A percentile compares a stretch with the other conserved stretches of the same genome.
Conservation (phyloP, 2,329 filamentous ascomycete genomes). For the Alternaria alternata region DNA sequence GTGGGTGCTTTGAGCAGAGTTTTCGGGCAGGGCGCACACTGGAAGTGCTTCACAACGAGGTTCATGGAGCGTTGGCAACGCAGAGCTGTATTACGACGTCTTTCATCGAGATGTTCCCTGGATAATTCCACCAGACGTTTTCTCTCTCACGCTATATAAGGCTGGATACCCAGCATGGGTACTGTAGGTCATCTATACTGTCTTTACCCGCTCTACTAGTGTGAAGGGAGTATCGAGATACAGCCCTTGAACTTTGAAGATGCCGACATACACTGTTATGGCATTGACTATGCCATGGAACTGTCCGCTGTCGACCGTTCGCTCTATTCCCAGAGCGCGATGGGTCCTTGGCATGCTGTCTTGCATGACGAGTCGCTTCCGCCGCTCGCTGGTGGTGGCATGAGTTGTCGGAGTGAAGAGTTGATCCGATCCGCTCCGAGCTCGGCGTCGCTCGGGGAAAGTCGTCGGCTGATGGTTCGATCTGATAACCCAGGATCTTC, state of each 20-base stretch:
- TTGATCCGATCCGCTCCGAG: constrained; percentile 25
- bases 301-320: no score
- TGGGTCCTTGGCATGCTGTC: no score
- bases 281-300: no score
- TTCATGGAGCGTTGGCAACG: neutral
- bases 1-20: neutral
- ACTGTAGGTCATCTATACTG: no score
- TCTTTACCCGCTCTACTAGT: no score
- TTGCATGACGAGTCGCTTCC: no score
- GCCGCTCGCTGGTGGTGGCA: neutral
- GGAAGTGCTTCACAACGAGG: neutral
- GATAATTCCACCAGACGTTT: no score
- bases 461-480: constrained; percentile 23
- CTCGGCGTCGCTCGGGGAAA: constrained; percentile 24
- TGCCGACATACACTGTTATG: no score
- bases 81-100: neutral
- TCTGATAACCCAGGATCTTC: constrained; percentile 36
- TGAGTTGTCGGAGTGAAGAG: neutral
- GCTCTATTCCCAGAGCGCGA: no score
- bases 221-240: no score
- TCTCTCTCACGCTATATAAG: rapidly evolving
- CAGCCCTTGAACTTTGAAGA: no score
- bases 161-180: no score
- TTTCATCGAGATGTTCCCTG: neutral
- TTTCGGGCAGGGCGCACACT: neutral